Percentiles rank a stretch among this genome's conserved stretches.
Evolutionary conservation across 2,329 filamentous ascomycete species (phyloP).

Genomic region (Acephala macrosclerotiorum): DNA sequence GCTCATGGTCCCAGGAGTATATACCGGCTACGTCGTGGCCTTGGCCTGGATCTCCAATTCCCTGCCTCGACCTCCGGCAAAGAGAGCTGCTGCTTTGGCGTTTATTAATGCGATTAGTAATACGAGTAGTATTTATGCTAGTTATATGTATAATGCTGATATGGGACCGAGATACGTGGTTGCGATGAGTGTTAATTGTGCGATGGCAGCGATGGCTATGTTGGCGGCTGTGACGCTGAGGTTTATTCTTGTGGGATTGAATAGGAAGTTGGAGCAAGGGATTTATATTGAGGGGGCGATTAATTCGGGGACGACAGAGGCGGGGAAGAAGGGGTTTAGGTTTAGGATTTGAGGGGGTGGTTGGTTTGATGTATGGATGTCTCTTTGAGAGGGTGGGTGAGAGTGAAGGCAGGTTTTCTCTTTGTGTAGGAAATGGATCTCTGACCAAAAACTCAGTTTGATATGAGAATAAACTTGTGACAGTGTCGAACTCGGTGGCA

Average conservation of each 20-base stretch:
- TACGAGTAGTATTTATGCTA: conserved; percentile 72
- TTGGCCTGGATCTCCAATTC: conserved; percentile 80
- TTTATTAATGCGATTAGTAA: conserved; percentile 80
- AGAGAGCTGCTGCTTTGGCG: conserved; percentile 69
- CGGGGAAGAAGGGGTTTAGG: conserved; percentile 67
- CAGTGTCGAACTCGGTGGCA: too few relatives aligned
- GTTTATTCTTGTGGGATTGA: conserved; percentile 68
- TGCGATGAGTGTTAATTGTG: conserved; percentile 74
- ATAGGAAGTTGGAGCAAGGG: conserved; percentile 73
- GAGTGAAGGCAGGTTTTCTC: background rate
- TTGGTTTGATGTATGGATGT: background rate
- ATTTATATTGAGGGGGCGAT: conserved; percentile 58
- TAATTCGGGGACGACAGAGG: conserved; percentile 62
- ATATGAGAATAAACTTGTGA: background rate
- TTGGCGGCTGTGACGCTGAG: conserved; percentile 67
- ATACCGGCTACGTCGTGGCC: conserved; percentile 71
- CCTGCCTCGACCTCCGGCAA: conserved; percentile 74
- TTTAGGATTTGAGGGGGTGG: conserved; percentile 61
- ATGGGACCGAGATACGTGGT: conserved; percentile 40
- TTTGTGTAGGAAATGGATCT: background rate
- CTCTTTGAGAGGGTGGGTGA: background rate
- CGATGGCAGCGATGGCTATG: conserved; percentile 69
- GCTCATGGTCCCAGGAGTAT: conserved; percentile 72
- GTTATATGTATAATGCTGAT: conserved; percentile 68
- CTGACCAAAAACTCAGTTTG: background rate